phyloP scores from a whole-genome alignment of 495 filamentous ascomycete species.

The Daldinia bambusicola region DNA sequence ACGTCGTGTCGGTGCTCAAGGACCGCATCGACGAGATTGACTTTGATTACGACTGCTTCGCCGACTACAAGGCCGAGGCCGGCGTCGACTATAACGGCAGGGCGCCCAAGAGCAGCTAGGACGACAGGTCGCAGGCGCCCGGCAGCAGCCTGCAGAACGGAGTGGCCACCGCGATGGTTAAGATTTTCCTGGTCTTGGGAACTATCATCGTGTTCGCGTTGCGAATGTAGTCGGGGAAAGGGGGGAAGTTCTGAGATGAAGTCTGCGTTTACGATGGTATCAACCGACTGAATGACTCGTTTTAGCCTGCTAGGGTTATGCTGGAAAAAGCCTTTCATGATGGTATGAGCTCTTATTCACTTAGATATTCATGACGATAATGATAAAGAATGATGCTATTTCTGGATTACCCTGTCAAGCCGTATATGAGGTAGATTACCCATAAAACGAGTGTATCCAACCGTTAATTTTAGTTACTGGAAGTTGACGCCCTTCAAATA shows the following conservation, averaged over 20 bases:
- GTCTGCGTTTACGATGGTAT: background rate
- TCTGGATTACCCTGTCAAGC: no score
- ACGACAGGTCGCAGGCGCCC: conserved; percentile 21
- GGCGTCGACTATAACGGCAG: conserved; percentile 49
- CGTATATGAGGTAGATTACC: no score
- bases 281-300: no score
- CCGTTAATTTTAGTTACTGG: no score
- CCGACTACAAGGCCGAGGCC: conserved; percentile 38
- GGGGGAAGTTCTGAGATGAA: background rate
- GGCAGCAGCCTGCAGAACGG: conserved; percentile 19
- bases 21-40: conserved; percentile 48
- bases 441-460: no score
- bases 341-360: no score
- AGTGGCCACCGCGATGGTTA: conserved; percentile 8
- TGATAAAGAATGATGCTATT: no score
- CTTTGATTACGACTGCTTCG: conserved; percentile 51
- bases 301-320: background rate
- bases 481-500: no score
- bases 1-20: conserved; percentile 44
- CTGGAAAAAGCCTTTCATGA: background rate
- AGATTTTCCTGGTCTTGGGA: conserved; percentile 19
- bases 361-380: no score
- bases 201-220: conserved; percentile 13
- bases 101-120: conserved; percentile 37
- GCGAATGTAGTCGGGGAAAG: background rate